These are phyloP conservation scores for Cladosporium sp. DNA, from an alignment of 2,329 filamentous ascomycete species.

Conservation along the genomic window DNA sequence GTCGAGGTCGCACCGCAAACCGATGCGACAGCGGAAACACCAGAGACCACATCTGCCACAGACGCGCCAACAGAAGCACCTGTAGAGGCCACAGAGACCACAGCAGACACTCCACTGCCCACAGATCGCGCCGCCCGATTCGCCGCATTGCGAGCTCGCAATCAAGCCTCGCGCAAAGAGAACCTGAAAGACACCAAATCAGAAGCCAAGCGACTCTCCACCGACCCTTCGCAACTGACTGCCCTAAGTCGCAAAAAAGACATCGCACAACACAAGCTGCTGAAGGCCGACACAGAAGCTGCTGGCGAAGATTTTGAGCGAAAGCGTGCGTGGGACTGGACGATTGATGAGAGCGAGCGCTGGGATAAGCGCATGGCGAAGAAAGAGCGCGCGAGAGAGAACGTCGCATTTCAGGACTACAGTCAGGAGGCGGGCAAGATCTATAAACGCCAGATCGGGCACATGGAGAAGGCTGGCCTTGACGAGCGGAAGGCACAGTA, in stretches of 20 bases:
- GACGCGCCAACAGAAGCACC: slow-evolving; percentile 7
- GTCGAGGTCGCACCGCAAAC: slow-evolving; percentile 12
- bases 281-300: slow-evolving; percentile 86
- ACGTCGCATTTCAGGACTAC: slow-evolving; percentile 88
- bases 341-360: slow-evolving; percentile 83
- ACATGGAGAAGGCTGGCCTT: slow-evolving; percentile 52
- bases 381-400: slow-evolving; percentile 74
- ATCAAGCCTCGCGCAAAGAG: slow-evolving; percentile 51
- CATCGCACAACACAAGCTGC: slow-evolving; percentile 83
- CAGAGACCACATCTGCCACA: slow-evolving; percentile 14
- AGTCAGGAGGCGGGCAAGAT: slow-evolving; percentile 82
- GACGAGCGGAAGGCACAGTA: slow-evolving; percentile 64
- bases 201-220: slow-evolving; percentile 74
- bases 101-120: slow-evolving; percentile 24
- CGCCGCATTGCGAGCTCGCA: slow-evolving; percentile 76
- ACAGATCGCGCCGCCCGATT: slow-evolving; percentile 70
- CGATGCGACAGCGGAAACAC: slow-evolving; percentile 14
- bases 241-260: slow-evolving; percentile 81
- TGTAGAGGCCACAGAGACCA: not conserved
- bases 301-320: slow-evolving; percentile 90
- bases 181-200: slow-evolving; percentile 82
- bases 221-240: slow-evolving; percentile 71
- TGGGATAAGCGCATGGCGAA: slow-evolving; percentile 92
- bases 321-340: slow-evolving; percentile 99
- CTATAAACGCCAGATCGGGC: slow-evolving; percentile 86